These are phyloP conservation scores for Linnemannia hyalina DNA, from an alignment of 192 early-diverging fungal species.

Conservation along the genomic window DNA sequence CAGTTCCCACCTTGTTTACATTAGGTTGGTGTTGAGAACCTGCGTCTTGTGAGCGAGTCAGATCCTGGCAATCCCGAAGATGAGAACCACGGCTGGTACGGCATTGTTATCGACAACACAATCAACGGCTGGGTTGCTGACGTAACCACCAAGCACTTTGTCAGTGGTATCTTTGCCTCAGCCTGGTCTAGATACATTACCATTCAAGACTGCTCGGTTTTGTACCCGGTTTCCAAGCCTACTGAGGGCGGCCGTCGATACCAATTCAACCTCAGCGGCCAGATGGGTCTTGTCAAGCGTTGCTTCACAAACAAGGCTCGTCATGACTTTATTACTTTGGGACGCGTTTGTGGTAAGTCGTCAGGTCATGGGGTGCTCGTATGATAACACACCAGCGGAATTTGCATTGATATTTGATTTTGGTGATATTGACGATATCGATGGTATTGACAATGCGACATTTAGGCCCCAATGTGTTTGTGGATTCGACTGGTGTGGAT, in stretches of 20 bases:
- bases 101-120: conserved; percentile 36
- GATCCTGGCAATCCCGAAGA: conserved; percentile 32
- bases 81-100: conserved; percentile 53
- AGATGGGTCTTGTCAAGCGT: conserved; percentile 53
- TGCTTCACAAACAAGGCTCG: conserved; percentile 49
- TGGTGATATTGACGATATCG: neutral
- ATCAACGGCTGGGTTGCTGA: conserved; percentile 47
- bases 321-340: conserved; percentile 46
- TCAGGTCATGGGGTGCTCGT: neutral
- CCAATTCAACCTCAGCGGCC: conserved; percentile 52
- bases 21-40: conserved; percentile 42
- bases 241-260: conserved; percentile 50
- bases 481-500: conserved; percentile 41
- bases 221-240: conserved; percentile 47
- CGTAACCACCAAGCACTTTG: conserved; percentile 46
- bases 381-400: too few species aligned
- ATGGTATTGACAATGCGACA: neutral
- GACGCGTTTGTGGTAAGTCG: conserved; percentile 40
- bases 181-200: conserved; percentile 45
- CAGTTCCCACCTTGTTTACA: neutral
- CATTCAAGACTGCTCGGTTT: conserved; percentile 51
- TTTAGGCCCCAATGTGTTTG: conserved; percentile 50
- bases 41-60: conserved; percentile 33
- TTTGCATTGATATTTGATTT: neutral
- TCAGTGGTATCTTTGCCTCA: conserved; percentile 42